Conservation (phyloP, 306 rosid species). For the Lotus japonicus region DNA sequence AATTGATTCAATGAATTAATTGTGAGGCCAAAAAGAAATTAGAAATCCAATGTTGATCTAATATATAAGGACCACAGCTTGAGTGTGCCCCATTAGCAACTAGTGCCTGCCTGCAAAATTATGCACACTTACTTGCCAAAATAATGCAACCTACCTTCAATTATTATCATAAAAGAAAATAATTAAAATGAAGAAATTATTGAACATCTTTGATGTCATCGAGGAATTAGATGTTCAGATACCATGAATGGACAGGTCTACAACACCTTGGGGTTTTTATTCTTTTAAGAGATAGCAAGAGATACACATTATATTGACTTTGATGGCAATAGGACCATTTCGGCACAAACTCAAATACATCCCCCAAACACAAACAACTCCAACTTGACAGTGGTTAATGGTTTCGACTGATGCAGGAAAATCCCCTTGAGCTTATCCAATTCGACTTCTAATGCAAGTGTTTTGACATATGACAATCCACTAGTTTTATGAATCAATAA, state of each 20-base stretch:
- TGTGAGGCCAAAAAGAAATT: slow-evolving; percentile 23
- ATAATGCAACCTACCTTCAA: slow-evolving; percentile 32
- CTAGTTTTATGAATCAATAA: not conserved
- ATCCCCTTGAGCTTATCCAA: not conserved
- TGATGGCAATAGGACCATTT: not conserved
- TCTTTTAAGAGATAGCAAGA: slow-evolving; percentile 1
- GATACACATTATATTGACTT: not conserved
- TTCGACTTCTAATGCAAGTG: not conserved
- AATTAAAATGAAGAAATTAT: slow-evolving; percentile 22
- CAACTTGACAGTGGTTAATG: not conserved
- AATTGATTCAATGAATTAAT: slow-evolving; percentile 8
- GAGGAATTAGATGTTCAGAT: not conserved
- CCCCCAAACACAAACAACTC: not conserved
- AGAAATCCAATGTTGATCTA: not conserved
- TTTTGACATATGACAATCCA: not conserved
- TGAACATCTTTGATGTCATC: slow-evolving; percentile 14
- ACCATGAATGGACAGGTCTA: not conserved
- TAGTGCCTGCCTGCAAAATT: slow-evolving; percentile 19
- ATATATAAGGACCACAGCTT: slow-evolving; percentile 29
- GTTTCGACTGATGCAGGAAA: not conserved
- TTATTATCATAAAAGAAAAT: slow-evolving; percentile 26
- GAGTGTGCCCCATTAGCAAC: slow-evolving; percentile 44
- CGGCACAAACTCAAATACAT: not conserved
- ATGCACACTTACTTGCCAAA: slow-evolving; percentile 23
- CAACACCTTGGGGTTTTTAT: not conserved